These are phyloP conservation scores for Acacia crassicarpa DNA, from an alignment of 306 rosid species.

Conservation along the genomic window DNA sequence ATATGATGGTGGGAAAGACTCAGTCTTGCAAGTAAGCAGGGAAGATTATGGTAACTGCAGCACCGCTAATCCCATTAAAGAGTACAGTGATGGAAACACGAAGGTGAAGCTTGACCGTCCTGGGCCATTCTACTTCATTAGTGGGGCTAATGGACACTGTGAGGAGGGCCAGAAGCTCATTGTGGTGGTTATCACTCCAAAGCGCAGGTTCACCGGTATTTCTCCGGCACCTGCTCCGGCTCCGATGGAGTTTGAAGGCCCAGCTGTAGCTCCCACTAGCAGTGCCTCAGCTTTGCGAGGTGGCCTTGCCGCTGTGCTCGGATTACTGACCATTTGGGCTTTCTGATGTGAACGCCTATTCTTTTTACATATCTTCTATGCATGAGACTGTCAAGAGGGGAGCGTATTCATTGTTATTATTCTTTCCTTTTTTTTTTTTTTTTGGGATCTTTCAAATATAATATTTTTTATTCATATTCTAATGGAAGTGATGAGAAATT, in stretches of 20 bases:
- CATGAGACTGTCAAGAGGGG: background rate
- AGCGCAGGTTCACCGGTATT: constrained; percentile 27
- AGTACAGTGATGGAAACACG: constrained; percentile 62
- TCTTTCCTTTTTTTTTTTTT: background rate
- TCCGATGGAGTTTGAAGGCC: constrained; percentile 42
- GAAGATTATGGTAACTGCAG: constrained; percentile 67
- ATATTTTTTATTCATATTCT: background rate
- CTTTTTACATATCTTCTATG: background rate
- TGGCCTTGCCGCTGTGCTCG: constrained; percentile 44
- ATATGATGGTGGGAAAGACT: constrained; percentile 74
- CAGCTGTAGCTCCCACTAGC: constrained; percentile 88
- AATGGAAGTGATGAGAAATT: background rate
- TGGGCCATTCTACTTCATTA: constrained; percentile 80
- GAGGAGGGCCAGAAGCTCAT: constrained; percentile 75
- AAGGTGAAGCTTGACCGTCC: constrained; percentile 63
- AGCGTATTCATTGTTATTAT: background rate
- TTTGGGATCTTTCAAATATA: background rate
- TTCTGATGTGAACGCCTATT: constrained; percentile 36
- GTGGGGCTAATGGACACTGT: constrained; percentile 80
- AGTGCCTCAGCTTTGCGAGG: constrained; percentile 39
- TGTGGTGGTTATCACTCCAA: constrained; percentile 75
- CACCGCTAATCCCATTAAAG: constrained; percentile 42
- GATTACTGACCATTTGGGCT: constrained; percentile 42
- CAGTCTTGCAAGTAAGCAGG: constrained; percentile 69
- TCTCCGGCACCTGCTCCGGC: constrained; percentile 78